Evolutionary conservation across 371 early-diverging fungal species (phyloP).

Genomic region (Rhizopus stolonifer): DNA sequence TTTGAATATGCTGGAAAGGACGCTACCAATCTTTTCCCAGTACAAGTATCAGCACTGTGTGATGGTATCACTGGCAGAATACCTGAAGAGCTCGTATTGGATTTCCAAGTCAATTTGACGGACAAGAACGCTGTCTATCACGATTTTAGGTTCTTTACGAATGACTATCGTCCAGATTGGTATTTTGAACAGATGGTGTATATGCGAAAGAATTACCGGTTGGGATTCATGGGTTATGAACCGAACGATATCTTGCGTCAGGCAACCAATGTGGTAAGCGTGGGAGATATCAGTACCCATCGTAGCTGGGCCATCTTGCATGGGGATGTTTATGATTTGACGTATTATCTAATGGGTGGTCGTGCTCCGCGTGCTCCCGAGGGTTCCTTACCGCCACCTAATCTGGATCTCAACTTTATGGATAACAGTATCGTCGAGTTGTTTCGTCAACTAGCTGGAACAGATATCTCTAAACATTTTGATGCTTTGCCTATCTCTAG

Average conservation of each 20-base stretch:
- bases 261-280: constrained; percentile 33
- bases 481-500: constrained; percentile 45
- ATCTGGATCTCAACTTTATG: constrained; percentile 58
- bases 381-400: constrained; percentile 41
- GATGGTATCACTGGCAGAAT: constrained; percentile 31
- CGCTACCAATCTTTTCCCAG: constrained; percentile 63
- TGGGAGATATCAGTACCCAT: constrained; percentile 42
- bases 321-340: constrained; percentile 45
- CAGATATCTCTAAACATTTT: constrained; percentile 68
- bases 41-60: constrained; percentile 56
- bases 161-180: constrained; percentile 37
- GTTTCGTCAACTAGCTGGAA: constrained; percentile 63
- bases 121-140: constrained; percentile 35
- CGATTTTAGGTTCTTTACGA: constrained; percentile 35
- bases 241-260: constrained; percentile 27
- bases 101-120: constrained; percentile 32
- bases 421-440: constrained; percentile 61
- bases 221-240: constrained; percentile 38
- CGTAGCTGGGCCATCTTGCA: constrained; percentile 49
- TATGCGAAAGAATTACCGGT: constrained; percentile 28
- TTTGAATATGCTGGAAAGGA: constrained; percentile 63
- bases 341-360: constrained; percentile 46
- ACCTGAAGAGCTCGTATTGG: constrained; percentile 28
- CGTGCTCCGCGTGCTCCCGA: constrained; percentile 41
- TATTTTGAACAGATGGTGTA: constrained; percentile 39